These are phyloP conservation scores for Colletotrichum sublineola DNA, from an alignment of 2,329 filamentous ascomycete species.

Conservation along the genomic window DNA sequence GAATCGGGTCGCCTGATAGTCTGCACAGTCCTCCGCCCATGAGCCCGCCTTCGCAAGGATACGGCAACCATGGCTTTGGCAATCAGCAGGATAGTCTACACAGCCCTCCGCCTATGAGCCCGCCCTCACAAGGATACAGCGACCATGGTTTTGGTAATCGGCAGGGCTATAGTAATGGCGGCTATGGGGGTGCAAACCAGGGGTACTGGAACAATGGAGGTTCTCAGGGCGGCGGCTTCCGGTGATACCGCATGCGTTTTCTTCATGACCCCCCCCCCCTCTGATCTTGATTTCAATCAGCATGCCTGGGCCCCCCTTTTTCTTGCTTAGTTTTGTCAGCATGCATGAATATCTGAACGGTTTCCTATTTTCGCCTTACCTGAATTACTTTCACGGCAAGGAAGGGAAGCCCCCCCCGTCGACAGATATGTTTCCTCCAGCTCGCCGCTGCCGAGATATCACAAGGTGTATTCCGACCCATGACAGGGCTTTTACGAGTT, in stretches of 20 bases:
- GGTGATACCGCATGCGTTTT: slow-evolving; percentile 1
- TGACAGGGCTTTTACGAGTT: slow-evolving; percentile 15
- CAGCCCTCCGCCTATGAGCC: slow-evolving; percentile 41
- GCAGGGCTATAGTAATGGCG: slow-evolving; percentile 26
- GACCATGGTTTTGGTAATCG: slow-evolving; percentile 33
- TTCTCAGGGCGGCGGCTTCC: slow-evolving; percentile 38
- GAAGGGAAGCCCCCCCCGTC: background rate
- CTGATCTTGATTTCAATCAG: slow-evolving; percentile 8
- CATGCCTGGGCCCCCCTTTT: background rate
- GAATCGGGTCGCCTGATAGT: slow-evolving; percentile 36
- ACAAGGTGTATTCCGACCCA: slow-evolving; percentile 1
- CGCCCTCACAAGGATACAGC: slow-evolving; percentile 27
- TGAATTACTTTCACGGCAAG: slow-evolving; percentile 15
- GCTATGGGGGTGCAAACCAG: slow-evolving; percentile 36
- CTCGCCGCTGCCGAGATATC: slow-evolving; percentile 31
- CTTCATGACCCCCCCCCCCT: background rate
- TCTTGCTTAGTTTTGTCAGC: background rate
- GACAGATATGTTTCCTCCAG: slow-evolving; percentile 12
- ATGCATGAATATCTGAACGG: slow-evolving; percentile 29
- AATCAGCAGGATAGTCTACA: slow-evolving; percentile 16
- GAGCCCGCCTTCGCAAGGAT: slow-evolving; percentile 35
- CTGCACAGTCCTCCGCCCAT: slow-evolving; percentile 41
- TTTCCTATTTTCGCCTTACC: slow-evolving; percentile 9
- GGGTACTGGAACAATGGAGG: slow-evolving; percentile 35
- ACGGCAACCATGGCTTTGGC: slow-evolving; percentile 28